Evolutionary conservation across 2,329 filamentous ascomycete species (phyloP), one percentile per base, ranked within the genome.

Genomic region (Claviceps citrina): DNA sequence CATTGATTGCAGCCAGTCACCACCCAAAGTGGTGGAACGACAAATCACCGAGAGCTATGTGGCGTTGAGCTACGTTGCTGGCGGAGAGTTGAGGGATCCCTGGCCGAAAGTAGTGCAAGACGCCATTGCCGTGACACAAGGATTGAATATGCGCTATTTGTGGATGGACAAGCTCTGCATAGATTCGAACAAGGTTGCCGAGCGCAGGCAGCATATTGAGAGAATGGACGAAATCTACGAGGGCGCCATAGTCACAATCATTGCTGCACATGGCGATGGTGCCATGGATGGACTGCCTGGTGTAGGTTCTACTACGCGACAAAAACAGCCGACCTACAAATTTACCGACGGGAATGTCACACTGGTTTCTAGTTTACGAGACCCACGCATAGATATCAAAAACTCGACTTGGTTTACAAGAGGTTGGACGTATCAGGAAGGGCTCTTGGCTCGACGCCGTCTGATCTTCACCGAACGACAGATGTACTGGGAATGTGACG

Each of bases 341-440:
- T 56, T 55, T 38, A 46, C 49, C 41, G 57, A 56, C 25, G 53
- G 50, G 1, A 49, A 51, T n/a, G 47, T 56, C 4, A 56, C 54
- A 0, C 48, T 59, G 13, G 57, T 60, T 1, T 54, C 55, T 1
- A 59, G 52, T 41, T 47, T 60, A 12, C 49, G 47, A 8, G 51
- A 59, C 7, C 54, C 56, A 1, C 46, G 53, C 2, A 32, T 59
- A 7, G 49, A 51, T 0, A 47, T 60, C 24, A 49, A 51, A 43
- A 45, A 48, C 3, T 60, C 58, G 1, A 48, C 45, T 2, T 63
- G 60, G 60, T 56, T 51, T 10, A 51, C 54, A 0, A 49, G 60
- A 16, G 60, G 55, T 7, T 63, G 60, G 60, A 63, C 60, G 0
- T 63, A 59, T 20, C 60, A 63, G 39, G 60, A 63, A 44, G 58